Percentiles rank a stretch among this genome's conserved stretches.
Evolutionary conservation across 768 basidiomycete species (phyloP).

Genomic region (Hericium rajendrae): DNA sequence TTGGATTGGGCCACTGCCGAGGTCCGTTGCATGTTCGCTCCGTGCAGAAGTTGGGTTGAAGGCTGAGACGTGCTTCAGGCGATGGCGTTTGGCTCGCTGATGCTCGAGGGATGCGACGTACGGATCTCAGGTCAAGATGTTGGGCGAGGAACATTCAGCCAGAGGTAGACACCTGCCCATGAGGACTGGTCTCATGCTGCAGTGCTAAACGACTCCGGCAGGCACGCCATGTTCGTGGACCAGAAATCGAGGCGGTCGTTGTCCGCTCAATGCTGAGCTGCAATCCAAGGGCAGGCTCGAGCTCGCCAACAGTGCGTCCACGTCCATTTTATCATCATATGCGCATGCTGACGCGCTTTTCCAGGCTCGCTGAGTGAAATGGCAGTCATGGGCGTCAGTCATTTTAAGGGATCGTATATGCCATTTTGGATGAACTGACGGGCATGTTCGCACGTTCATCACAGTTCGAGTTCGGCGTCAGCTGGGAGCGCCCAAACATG

Average conservation of each 20-base stretch:
- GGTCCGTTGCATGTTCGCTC: conserved; percentile 27
- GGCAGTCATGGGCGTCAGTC: conserved; percentile 73
- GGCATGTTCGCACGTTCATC: neutral
- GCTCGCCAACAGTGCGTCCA: conserved; percentile 69
- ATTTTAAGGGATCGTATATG: neutral
- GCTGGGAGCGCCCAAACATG: conserved; percentile 77
- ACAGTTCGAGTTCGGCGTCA: conserved; percentile 84
- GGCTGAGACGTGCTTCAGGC: conserved; percentile 35
- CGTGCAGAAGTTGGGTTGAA: neutral
- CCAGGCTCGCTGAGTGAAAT: conserved; percentile 82
- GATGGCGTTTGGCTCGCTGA: conserved; percentile 78
- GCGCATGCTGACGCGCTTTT: too few species aligned
- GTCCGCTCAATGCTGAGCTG: conserved; percentile 70
- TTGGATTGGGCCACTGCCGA: conserved; percentile 90
- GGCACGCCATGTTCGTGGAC: conserved; percentile 88
- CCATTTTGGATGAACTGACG: neutral
- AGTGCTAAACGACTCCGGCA: conserved; percentile 11
- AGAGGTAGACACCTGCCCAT: conserved; percentile 31
- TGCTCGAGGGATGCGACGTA: conserved; percentile 75
- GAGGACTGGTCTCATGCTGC: neutral
- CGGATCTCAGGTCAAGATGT: conserved; percentile 92
- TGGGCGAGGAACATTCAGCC: conserved; percentile 83
- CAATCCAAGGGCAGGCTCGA: conserved; percentile 51
- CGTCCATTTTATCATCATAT: neutral
- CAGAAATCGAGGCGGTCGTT: conserved; percentile 67